phyloP scores from a whole-genome alignment of 192 early-diverging fungal species.

The Phlyctochytrium planicorne region DNA sequence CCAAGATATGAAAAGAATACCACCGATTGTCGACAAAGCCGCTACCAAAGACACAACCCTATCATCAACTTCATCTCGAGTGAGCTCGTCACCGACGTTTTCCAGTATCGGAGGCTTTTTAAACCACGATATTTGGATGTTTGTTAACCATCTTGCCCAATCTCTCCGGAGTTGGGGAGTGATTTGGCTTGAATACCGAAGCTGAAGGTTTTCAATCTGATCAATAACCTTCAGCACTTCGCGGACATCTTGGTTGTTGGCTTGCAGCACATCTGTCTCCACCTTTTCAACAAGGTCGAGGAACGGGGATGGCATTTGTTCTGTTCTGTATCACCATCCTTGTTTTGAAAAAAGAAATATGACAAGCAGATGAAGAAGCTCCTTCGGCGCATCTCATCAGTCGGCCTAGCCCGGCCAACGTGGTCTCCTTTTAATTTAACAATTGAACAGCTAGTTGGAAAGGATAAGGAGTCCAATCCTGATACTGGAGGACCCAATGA shows the following conservation, averaged over 20 bases:
- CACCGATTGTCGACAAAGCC: neutral
- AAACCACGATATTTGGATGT: neutral
- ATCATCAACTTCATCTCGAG: neutral
- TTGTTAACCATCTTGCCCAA: neutral
- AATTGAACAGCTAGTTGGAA: constrained; percentile 10
- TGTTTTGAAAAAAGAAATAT: no score
- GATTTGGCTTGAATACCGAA: no score
- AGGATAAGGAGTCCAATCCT: constrained; percentile 1
- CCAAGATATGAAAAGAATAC: no score
- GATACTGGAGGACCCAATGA: neutral
- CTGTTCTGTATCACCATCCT: no score
- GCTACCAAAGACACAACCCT: neutral
- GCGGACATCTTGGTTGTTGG: no score
- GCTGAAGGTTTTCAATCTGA: no score
- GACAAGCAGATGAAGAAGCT: constrained; percentile 40
- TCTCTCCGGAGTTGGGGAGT: neutral
- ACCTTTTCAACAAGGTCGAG: no score
- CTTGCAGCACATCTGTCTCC: no score
- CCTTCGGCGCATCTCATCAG: constrained; percentile 29
- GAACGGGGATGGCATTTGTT: no score
- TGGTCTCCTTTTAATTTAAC: constrained; percentile 8
- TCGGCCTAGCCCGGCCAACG: constrained; percentile 1
- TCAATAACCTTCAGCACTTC: no score
- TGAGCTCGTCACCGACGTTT: neutral
- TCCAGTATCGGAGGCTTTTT: neutral